Percentiles rank a stretch among this genome's conserved stretches.
phyloP scores from a whole-genome alignment of 2,329 filamentous ascomycete genomes.

The Pseudophaeomoniella oleicola region DNA sequence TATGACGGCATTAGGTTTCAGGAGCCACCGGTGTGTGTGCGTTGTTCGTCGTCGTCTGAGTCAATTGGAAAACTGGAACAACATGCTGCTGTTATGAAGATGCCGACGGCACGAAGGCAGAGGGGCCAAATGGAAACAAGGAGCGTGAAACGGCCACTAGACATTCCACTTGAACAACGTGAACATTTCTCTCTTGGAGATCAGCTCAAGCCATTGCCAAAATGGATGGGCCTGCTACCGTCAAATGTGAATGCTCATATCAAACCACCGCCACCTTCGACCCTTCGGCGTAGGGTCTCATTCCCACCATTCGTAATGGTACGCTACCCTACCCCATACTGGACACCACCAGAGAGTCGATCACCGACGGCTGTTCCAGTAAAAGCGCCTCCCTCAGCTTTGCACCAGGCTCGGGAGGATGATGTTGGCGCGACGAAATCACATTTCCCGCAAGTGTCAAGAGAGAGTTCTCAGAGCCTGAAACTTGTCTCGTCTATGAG shows the following conservation, averaged over 20 bases:
- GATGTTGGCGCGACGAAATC: background rate
- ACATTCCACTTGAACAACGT: constrained; percentile 4
- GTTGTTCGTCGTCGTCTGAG: constrained; percentile 6
- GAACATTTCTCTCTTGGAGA: constrained; percentile 4
- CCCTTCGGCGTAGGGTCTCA: background rate
- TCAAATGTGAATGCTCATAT: constrained; percentile 2
- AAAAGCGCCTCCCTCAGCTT: no score
- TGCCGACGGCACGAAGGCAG: background rate
- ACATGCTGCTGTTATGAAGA: constrained; percentile 5
- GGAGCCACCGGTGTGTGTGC: constrained; percentile 9
- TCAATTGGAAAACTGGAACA: constrained; percentile 10
- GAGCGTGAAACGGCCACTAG: background rate
- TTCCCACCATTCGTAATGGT: background rate
- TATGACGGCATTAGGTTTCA: constrained; percentile 7
- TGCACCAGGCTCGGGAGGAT: no score
- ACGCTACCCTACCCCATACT: constrained; percentile 2
- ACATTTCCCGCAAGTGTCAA: no score
- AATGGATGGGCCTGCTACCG: constrained; percentile 9
- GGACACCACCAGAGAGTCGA: constrained; percentile 4
- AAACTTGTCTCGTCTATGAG: no score
- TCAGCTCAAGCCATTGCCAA: constrained; percentile 2
- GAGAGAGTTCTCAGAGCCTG: no score
- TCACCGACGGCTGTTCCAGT: background rate
- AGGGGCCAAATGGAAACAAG: background rate
- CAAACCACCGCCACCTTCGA: constrained; percentile 1